Evolutionary conservation across 768 basidiomycete species (phyloP).

Genomic region (Kwoniella dendrophila): DNA sequence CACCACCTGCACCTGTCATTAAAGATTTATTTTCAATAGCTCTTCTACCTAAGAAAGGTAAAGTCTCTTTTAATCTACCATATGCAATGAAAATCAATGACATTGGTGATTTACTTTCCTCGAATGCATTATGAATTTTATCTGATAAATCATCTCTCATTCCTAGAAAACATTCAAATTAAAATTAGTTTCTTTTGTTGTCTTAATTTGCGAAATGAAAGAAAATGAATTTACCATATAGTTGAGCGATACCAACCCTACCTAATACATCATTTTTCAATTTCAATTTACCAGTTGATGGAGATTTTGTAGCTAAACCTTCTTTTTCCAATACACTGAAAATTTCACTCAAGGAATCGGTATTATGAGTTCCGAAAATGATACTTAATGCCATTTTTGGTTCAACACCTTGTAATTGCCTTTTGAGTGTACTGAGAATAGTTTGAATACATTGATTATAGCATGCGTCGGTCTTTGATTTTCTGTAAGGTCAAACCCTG

Average conservation of each 20-base stretch:
- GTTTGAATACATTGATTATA: conserved; percentile 68
- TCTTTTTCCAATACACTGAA: conserved; percentile 64
- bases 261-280: conserved; percentile 66
- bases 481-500: conserved; percentile 33
- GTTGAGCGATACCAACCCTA: conserved; percentile 73
- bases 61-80: conserved; percentile 58
- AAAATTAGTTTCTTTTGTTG: neutral
- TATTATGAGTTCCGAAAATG: conserved; percentile 86
- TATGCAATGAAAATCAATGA: conserved; percentile 41
- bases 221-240: conserved; percentile 68
- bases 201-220: no score
- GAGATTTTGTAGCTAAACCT: conserved; percentile 61
- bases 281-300: conserved; percentile 54
- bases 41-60: conserved; percentile 85
- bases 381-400: conserved; percentile 62
- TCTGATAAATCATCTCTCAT: conserved; percentile 84
- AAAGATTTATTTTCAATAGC: conserved; percentile 93
- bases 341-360: conserved; percentile 67
- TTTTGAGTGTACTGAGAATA: conserved; percentile 64
- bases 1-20: conserved; percentile 68
- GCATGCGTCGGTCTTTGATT: conserved; percentile 65
- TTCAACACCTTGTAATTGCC: conserved; percentile 51
- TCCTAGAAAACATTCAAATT: conserved; percentile 58
- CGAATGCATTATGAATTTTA: conserved; percentile 65
- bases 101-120: conserved; percentile 63